A percentile compares a stretch with the other conserved stretches of the same genome.
These are phyloP conservation scores for Thielaviopsis ethacetica DNA, from an alignment of 2,329 filamentous ascomycete species.

Conservation along the genomic window DNA sequence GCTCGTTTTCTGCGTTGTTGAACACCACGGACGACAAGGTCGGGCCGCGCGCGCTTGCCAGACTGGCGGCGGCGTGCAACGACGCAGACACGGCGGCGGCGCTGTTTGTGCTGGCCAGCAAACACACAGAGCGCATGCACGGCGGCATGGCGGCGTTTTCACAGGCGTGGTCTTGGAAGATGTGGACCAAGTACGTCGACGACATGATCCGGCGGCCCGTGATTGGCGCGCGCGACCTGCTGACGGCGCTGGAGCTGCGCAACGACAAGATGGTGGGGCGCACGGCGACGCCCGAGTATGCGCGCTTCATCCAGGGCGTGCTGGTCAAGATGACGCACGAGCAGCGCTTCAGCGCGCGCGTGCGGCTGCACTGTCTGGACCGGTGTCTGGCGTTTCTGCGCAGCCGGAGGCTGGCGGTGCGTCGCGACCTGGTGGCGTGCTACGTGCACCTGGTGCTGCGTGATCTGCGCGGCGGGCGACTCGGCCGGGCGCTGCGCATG, in stretches of 20 bases:
- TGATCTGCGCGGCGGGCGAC: constrained; percentile 21
- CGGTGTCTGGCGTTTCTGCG: constrained; percentile 16
- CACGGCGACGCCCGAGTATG: constrained; percentile 4
- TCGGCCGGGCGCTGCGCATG: constrained; percentile 19
- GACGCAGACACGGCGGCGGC: constrained; percentile 17
- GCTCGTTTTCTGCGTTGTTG: constrained; percentile 11
- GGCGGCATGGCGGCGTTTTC: constrained; percentile 7
- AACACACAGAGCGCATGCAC: constrained; percentile 2
- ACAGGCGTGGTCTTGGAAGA: constrained; percentile 19
- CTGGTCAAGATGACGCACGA: constrained; percentile 9
- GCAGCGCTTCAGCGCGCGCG: constrained; percentile 14
- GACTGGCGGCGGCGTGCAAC: constrained; percentile 12
- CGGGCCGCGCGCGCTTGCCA: constrained; percentile 1
- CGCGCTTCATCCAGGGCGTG: constrained; percentile 1
- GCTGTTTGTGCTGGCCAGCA: constrained; percentile 14
- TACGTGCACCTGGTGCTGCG: constrained; percentile 17
- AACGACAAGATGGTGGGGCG: constrained; percentile 1
- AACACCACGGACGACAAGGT: neutral
- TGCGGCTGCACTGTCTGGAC: constrained; percentile 18
- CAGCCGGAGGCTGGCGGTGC: constrained; percentile 14
- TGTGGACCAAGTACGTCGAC: constrained; percentile 20
- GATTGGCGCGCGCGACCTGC: neutral
- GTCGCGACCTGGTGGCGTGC: constrained; percentile 16
- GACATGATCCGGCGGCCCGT: constrained; percentile 17
- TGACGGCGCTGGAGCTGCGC: constrained; percentile 4